A percentile compares a stretch with the other conserved stretches of the same genome.
These are phyloP conservation scores for Fraxinus dipetala DNA, from an alignment of 305 asterid species.

Conservation along the genomic window DNA sequence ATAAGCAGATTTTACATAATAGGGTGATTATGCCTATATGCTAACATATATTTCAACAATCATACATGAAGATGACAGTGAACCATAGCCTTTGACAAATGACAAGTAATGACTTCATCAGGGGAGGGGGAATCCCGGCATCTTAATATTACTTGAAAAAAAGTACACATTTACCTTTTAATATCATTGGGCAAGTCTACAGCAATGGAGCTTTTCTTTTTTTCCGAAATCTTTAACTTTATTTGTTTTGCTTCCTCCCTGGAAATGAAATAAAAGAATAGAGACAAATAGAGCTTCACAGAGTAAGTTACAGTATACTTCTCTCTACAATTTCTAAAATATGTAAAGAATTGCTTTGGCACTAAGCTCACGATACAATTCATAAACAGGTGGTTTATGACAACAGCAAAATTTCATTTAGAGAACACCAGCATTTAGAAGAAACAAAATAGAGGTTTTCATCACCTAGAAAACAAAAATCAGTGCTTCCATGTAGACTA, in stretches of 20 bases:
- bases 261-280: slow-evolving; percentile 7
- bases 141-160: not conserved
- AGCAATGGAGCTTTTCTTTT: slow-evolving; percentile 16
- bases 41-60: not conserved
- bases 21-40: not conserved
- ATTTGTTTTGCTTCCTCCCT: slow-evolving; percentile 87
- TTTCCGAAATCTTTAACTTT: slow-evolving; percentile 33
- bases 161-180: slow-evolving; percentile 38
- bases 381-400: not conserved
- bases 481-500: not conserved
- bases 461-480: not conserved
- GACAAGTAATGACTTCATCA: not conserved
- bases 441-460: not conserved
- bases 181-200: slow-evolving; percentile 49
- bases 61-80: not conserved
- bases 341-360: not conserved
- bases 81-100: not conserved
- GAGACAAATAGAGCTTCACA: not conserved
- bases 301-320: not conserved
- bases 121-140: not conserved
- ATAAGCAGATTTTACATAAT: not conserved
- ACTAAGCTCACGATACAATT: not conserved
- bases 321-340: not conserved
- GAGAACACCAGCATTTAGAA: not conserved
- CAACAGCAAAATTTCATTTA: not conserved